These are phyloP conservation scores for Pythium phragmitis DNA, from an alignment of 352 stramenopile species.

Conservation along the genomic window DNA sequence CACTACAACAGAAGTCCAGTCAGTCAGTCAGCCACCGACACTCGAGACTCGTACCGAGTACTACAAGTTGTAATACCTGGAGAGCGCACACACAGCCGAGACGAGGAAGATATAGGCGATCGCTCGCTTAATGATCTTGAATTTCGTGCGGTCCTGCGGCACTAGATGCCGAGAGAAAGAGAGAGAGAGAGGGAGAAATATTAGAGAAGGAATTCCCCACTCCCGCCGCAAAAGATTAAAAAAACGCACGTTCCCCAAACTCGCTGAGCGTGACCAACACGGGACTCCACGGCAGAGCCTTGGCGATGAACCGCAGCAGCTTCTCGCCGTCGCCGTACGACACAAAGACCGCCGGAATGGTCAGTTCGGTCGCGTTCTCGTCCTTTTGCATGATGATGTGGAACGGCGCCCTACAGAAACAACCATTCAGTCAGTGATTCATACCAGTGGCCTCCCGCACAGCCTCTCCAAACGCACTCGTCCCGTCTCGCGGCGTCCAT, in stretches of 20 bases:
- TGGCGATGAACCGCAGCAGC: slow-evolving; percentile 41
- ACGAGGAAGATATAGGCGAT: slow-evolving; percentile 78
- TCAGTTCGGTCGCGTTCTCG: slow-evolving; percentile 58
- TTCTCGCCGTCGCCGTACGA: slow-evolving; percentile 62
- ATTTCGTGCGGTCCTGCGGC: slow-evolving; percentile 48
- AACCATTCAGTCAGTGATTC: slow-evolving; percentile 41
- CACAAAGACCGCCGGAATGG: slow-evolving; percentile 74
- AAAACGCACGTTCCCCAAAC: slow-evolving; percentile 55
- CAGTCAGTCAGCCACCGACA: too few species aligned
- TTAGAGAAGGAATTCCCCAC: background rate
- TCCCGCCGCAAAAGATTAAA: too few species aligned
- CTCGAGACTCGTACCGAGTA: background rate
- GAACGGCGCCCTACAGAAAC: slow-evolving; percentile 46
- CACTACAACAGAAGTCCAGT: slow-evolving; percentile 27
- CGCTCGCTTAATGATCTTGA: slow-evolving; percentile 62
- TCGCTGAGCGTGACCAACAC: slow-evolving; percentile 56
- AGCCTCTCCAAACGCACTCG: too few species aligned
- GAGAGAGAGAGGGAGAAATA: background rate
- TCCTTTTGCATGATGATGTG: slow-evolving; percentile 88
- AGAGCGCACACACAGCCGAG: slow-evolving; percentile 77
- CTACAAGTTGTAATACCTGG: slow-evolving; percentile 43
- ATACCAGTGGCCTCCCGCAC: background rate
- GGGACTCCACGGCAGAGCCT: slow-evolving; percentile 50
- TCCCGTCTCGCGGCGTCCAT: too few species aligned
- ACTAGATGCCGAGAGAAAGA: slow-evolving; percentile 30